A percentile compares a stretch with the other conserved stretches of the same genome.
These are phyloP conservation scores for Pseudogymnoascus sp. DNA, from an alignment of 2,329 filamentous ascomycete genomes.

Conservation along the genomic window DNA sequence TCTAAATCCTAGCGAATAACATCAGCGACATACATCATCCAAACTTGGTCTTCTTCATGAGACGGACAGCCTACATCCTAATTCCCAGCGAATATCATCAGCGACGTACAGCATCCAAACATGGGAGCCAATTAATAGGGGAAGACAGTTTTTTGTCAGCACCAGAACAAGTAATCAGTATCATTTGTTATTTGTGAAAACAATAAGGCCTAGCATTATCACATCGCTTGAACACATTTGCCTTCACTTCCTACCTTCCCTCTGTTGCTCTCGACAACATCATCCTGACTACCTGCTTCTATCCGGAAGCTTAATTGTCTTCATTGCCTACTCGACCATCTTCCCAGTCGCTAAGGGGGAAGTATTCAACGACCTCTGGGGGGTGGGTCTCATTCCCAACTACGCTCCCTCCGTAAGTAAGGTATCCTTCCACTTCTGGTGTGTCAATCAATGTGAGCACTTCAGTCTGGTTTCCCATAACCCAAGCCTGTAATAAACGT, in stretches of 20 bases:
- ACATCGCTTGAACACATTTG: not conserved
- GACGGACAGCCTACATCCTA: no score
- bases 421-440: conserved; percentile 28
- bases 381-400: conserved; percentile 25
- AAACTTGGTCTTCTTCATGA: no score
- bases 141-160: not conserved
- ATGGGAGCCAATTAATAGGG: no score
- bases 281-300: not conserved
- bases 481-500: conserved; percentile 23
- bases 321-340: not conserved
- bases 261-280: not conserved
- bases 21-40: no score
- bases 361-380: conserved; percentile 18
- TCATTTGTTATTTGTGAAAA: not conserved
- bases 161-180: not conserved
- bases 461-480: conserved; percentile 28
- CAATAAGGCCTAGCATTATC: not conserved
- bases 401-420: conserved; percentile 28
- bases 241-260: not conserved
- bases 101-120: no score
- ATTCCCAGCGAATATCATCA: no score
- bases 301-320: not conserved
- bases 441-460: conserved; percentile 18
- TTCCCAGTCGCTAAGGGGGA: not conserved
- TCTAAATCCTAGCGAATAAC: no score